Evolutionary conservation across 1,284 basidiomycete genomes (phyloP).

Genomic region (Leccinum huronense): DNA sequence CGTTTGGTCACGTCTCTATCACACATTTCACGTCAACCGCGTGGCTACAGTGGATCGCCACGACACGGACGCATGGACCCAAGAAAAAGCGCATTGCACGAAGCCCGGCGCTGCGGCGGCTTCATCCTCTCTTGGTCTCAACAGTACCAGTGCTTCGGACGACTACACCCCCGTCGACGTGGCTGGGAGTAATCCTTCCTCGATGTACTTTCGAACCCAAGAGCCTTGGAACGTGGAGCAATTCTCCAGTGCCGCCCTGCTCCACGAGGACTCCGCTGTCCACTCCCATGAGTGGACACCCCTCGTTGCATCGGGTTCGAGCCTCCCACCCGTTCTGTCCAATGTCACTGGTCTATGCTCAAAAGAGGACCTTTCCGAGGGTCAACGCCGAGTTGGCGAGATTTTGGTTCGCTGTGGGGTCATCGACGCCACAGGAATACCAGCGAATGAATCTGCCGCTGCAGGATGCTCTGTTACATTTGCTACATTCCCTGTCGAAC

Average conservation of each 20-base stretch:
- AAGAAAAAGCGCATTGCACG: conserved; percentile 15
- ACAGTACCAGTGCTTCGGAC: conserved; percentile 5
- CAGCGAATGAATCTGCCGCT: not conserved
- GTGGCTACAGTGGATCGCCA: conserved; percentile 27
- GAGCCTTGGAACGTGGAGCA: conserved; percentile 3
- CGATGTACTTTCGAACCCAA: conserved; percentile 15
- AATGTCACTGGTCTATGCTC: not conserved
- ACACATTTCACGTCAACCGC: conserved; percentile 19
- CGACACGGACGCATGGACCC: conserved; percentile 30
- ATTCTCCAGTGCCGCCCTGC: not conserved
- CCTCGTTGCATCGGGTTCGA: conserved; percentile 6
- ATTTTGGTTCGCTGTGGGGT: conserved; percentile 30
- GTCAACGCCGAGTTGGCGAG: conserved; percentile 23
- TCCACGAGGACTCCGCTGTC: not conserved
- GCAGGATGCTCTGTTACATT: not conserved
- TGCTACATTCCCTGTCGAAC: not conserved
- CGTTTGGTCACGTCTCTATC: conserved; percentile 13
- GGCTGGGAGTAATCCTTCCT: conserved; percentile 5
- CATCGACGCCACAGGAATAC: conserved; percentile 11
- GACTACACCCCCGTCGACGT: conserved; percentile 4
- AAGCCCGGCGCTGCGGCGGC: conserved; percentile 12
- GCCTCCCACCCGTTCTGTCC: not conserved
- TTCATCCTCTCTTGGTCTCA: conserved; percentile 15
- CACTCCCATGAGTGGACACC: conserved; percentile 5
- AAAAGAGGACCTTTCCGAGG: conserved; percentile 19